A percentile compares a stretch with the other conserved stretches of the same genome.
phyloP scores from a whole-genome alignment of 1,284 basidiomycete species.

The Rhodotorula sp. region DNA sequence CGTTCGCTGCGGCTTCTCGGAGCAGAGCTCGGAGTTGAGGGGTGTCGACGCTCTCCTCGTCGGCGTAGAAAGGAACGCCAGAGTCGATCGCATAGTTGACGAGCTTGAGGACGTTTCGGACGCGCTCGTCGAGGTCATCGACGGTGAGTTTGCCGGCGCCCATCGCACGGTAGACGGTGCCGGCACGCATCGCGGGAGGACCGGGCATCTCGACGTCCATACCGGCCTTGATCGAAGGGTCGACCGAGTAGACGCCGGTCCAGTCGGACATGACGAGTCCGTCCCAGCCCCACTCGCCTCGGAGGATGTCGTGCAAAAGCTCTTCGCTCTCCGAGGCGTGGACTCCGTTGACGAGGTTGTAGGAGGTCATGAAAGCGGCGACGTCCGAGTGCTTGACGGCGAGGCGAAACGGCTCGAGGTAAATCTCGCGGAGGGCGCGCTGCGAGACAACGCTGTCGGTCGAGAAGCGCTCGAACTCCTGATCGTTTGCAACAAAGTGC shows the following conservation, averaged over 20 bases:
- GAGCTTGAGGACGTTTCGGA: slow-evolving; percentile 49
- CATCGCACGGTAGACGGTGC: slow-evolving; percentile 59
- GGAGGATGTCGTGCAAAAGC: slow-evolving; percentile 61
- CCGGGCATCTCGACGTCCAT: slow-evolving; percentile 68
- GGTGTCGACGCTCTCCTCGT: slow-evolving; percentile 49
- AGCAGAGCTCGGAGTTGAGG: slow-evolving; percentile 60
- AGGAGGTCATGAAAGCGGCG: slow-evolving; percentile 54
- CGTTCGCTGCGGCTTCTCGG: slow-evolving; percentile 61
- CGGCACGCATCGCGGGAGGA: slow-evolving; percentile 50
- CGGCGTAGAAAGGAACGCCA: slow-evolving; percentile 29
- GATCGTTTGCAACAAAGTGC: slow-evolving; percentile 46
- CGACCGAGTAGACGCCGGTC: slow-evolving; percentile 64
- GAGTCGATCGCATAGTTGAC: slow-evolving; percentile 35
- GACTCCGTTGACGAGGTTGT: slow-evolving; percentile 59
- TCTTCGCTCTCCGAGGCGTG: slow-evolving; percentile 65
- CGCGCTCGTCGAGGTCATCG: slow-evolving; percentile 60
- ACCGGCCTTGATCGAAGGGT: slow-evolving; percentile 66
- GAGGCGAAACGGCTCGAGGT: slow-evolving; percentile 78
- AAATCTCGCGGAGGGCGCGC: slow-evolving; percentile 74
- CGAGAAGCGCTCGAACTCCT: slow-evolving; percentile 52
- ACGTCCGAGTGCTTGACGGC: slow-evolving; percentile 63
- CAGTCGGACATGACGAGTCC: slow-evolving; percentile 49
- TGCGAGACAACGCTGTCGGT: slow-evolving; percentile 53
- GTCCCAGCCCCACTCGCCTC: slow-evolving; percentile 66
- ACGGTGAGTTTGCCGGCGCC: slow-evolving; percentile 60